Percentiles rank a stretch among this genome's conserved stretches.
phyloP scores from a whole-genome alignment of 1,139 yeast genomes.

The Schwanniomyces etchellsii region DNA sequence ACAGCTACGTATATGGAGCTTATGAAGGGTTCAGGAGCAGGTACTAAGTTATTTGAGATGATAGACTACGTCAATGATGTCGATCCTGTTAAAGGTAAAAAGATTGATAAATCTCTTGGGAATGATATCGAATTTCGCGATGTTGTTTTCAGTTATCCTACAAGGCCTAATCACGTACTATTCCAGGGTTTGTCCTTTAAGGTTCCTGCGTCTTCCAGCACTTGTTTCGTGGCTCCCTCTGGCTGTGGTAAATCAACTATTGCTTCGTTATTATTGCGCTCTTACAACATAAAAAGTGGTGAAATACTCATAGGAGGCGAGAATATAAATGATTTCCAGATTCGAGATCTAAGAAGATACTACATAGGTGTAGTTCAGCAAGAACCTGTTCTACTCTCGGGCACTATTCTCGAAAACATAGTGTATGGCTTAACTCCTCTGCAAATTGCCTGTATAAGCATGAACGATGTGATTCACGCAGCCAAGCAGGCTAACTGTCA shows the following conservation, averaged over 20 bases:
- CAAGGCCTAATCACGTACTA: constrained; percentile 71
- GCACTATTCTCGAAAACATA: constrained; percentile 73
- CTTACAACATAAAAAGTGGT: constrained; percentile 57
- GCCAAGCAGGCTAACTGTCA: constrained; percentile 53
- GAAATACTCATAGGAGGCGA: constrained; percentile 60
- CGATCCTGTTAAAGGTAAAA: constrained; percentile 36
- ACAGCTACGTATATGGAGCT: constrained; percentile 49
- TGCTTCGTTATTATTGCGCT: constrained; percentile 65
- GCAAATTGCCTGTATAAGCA: constrained; percentile 35
- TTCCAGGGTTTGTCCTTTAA: constrained; percentile 59
- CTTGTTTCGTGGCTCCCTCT: constrained; percentile 87
- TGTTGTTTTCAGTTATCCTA: constrained; percentile 78
- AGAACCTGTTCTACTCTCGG: constrained; percentile 78
- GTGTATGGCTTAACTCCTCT: constrained; percentile 64
- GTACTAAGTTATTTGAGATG: constrained; percentile 41
- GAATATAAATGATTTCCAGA: constrained; percentile 58
- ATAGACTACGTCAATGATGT: constrained; percentile 41
- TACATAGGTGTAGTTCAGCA: constrained; percentile 81
- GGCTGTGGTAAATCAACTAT: constrained; percentile 92
- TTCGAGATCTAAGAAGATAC: constrained; percentile 65
- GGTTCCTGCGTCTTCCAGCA: constrained; percentile 66
- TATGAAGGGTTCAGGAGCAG: constrained; percentile 55
- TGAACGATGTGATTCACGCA: constrained; percentile 38
- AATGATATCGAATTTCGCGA: constrained; percentile 64
- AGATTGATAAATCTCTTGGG: constrained; percentile 31